Evolutionary conservation across 2,329 filamentous ascomycete species (phyloP).

Genomic region (Penicillium sp.): DNA sequence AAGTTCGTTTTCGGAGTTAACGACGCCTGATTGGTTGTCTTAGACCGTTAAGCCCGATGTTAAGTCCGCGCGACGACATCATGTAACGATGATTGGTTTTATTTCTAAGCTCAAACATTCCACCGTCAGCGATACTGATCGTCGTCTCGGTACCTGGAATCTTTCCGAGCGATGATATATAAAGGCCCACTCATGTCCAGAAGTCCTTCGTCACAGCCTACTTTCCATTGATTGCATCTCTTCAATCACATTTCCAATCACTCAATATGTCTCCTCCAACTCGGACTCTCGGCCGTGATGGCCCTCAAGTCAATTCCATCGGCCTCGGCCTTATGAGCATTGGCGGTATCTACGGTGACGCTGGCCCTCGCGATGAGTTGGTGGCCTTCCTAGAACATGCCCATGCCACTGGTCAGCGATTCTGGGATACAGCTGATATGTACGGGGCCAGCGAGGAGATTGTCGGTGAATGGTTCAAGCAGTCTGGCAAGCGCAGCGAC

Average conservation of each 20-base stretch:
- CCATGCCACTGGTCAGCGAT: constrained; percentile 27
- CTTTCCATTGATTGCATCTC: background rate
- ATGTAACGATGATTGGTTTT: too few relatives aligned
- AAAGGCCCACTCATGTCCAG: background rate
- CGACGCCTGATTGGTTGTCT: background rate
- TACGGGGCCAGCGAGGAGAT: constrained; percentile 30
- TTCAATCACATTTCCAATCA: background rate
- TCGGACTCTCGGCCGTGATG: constrained; percentile 16
- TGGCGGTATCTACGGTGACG: constrained; percentile 19
- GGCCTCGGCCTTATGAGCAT: constrained; percentile 26
- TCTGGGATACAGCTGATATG: constrained; percentile 35
- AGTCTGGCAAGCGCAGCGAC: constrained; percentile 36
- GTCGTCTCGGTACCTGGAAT: background rate
- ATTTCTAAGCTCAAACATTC: background rate
- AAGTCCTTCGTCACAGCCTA: background rate
- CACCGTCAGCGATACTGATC: background rate
- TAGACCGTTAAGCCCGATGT: background rate
- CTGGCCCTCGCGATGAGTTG: constrained; percentile 12
- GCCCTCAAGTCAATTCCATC: constrained; percentile 20
- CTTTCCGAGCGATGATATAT: background rate
- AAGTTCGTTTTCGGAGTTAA: background rate
- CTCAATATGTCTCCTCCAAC: constrained; percentile 10
- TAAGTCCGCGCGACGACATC: background rate
- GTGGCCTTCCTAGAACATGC: constrained; percentile 29
- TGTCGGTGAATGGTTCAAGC: constrained; percentile 40